These are phyloP conservation scores for Dictyostelium capitatum DNA, from an alignment of 78 protist genomes.

Conservation along the genomic window DNA sequence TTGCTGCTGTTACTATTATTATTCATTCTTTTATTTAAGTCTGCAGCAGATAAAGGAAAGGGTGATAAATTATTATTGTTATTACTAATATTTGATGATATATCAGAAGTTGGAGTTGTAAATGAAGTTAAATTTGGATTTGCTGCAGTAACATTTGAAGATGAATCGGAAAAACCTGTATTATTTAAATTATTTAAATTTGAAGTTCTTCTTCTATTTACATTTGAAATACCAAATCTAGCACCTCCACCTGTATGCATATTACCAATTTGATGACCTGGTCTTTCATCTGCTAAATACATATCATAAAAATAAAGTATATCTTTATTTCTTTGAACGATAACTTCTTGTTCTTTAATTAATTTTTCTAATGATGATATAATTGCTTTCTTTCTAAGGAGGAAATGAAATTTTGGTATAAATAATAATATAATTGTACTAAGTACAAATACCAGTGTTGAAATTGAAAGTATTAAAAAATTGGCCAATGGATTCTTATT, in stretches of 20 bases:
- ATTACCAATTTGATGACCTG: background rate
- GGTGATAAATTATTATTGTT: no score
- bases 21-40: no score
- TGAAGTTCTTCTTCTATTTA: background rate
- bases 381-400: constrained; percentile 28
- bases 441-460: constrained; percentile 6
- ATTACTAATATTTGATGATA: background rate
- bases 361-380: constrained; percentile 34
- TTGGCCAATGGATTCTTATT: constrained; percentile 44
- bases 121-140: constrained; percentile 15
- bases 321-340: constrained; percentile 56
- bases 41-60: no score
- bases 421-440: constrained; percentile 31
- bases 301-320: constrained; percentile 35
- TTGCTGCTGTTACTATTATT: no score
- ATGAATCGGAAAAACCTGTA: constrained; percentile 3
- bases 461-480: constrained; percentile 24
- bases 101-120: background rate
- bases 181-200: background rate
- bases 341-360: constrained; percentile 61
- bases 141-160: background rate
- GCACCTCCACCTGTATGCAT: background rate
- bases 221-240: background rate
- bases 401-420: constrained; percentile 52
- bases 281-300: constrained; percentile 9